Conservation (phyloP, 1,284 basidiomycete species). For the Gymnopus androsaceus region DNA sequence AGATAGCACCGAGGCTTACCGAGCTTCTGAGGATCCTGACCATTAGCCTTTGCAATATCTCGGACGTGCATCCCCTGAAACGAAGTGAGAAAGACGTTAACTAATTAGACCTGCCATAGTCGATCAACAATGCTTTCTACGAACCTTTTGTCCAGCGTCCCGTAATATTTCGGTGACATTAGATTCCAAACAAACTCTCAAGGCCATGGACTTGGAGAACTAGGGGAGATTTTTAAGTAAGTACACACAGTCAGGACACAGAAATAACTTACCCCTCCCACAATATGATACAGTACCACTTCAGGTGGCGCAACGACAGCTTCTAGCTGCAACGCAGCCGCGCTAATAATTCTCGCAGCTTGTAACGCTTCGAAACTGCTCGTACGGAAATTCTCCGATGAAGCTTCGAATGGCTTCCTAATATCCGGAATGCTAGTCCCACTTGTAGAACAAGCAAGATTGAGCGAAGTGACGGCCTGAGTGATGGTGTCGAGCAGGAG, state of each 20-base stretch:
- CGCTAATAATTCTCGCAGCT: slow-evolving; percentile 33
- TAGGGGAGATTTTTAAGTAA: background rate
- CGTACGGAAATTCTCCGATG: slow-evolving; percentile 34
- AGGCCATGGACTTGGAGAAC: slow-evolving; percentile 21
- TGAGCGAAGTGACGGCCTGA: slow-evolving; percentile 24
- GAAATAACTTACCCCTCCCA: slow-evolving; percentile 30
- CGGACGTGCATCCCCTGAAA: slow-evolving; percentile 27
- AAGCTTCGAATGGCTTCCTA: slow-evolving; percentile 28
- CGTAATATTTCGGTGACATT: slow-evolving; percentile 39
- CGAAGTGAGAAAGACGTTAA: no score
- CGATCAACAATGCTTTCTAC: no score
- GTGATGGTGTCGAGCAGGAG: slow-evolving; percentile 26
- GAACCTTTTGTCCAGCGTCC: slow-evolving; percentile 34
- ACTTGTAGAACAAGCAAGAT: slow-evolving; percentile 22
- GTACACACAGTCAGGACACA: slow-evolving; percentile 10
- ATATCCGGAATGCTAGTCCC: slow-evolving; percentile 26
- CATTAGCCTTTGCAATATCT: slow-evolving; percentile 26
- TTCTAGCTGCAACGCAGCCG: slow-evolving; percentile 40
- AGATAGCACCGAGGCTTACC: slow-evolving; percentile 20
- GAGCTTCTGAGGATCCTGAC: slow-evolving; percentile 27
- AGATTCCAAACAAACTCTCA: slow-evolving; percentile 31
- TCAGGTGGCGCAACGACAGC: slow-evolving; percentile 35
- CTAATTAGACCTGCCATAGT: no score
- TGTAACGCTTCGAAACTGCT: slow-evolving; percentile 29
- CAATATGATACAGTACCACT: slow-evolving; percentile 27